phyloP scores from a whole-genome alignment of 345 rosid species.

The Salix exigua region DNA sequence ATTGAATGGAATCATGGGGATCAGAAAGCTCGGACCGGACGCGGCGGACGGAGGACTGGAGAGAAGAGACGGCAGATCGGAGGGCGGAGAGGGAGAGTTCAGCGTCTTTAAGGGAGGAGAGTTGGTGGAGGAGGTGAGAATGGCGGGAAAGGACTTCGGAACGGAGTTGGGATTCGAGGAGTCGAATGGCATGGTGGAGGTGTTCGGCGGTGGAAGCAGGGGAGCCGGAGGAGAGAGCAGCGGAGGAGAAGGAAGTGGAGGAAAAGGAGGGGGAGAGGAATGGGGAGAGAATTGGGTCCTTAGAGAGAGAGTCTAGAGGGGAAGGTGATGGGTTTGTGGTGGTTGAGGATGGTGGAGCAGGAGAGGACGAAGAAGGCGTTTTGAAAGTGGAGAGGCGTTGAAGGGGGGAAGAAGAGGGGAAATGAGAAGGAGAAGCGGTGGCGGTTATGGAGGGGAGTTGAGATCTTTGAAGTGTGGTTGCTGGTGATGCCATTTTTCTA shows the following conservation, averaged over 20 bases:
- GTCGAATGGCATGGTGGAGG: conserved; percentile 90
- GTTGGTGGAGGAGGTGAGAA: conserved; percentile 71
- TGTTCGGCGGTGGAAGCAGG: conserved; percentile 99
- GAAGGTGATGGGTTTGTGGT: conserved; percentile 38
- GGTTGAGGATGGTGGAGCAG: conserved; percentile 21
- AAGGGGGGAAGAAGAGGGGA: conserved; percentile 49
- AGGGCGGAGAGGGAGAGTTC: conserved; percentile 79
- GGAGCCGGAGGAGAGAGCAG: conserved; percentile 95
- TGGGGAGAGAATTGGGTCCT: conserved; percentile 67
- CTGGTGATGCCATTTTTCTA: conserved; percentile 53
- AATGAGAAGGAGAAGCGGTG: conserved; percentile 11
- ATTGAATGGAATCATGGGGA: conserved; percentile 58
- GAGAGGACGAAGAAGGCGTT: conserved; percentile 22
- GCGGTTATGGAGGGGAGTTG: conserved; percentile 26
- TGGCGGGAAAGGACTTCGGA: conserved; percentile 87
- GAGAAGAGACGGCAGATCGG: conserved; percentile 80
- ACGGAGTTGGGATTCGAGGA: conserved; percentile 90
- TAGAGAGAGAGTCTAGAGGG: conserved; percentile 66
- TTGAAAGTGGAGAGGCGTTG: conserved; percentile 76
- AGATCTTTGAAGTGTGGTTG: conserved; percentile 39
- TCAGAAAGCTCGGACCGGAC: conserved; percentile 88
- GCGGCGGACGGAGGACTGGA: conserved; percentile 76
- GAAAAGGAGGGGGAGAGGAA: conserved; percentile 91
- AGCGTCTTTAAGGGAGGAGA: conserved; percentile 82
- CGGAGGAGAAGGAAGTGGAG: conserved; percentile 81